phyloP scores from a whole-genome alignment of 768 basidiomycete genomes.

The Mycena venus region DNA sequence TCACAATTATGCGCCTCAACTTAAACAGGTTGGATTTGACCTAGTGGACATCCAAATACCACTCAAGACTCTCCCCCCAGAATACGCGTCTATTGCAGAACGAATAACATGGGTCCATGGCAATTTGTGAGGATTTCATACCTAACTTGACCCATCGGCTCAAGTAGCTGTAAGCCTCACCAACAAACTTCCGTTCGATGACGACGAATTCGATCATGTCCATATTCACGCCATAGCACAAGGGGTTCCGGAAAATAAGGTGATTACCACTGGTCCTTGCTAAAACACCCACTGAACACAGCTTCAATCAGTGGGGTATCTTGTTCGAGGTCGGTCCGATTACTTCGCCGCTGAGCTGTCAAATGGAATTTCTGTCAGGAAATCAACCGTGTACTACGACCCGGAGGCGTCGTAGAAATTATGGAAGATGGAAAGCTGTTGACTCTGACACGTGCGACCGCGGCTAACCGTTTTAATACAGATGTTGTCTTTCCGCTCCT shows the following conservation, averaged over 20 bases:
- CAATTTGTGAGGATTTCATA: conserved; percentile 70
- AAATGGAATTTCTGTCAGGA: conserved; percentile 60
- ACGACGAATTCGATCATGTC: conserved; percentile 88
- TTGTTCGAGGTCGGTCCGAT: conserved; percentile 69
- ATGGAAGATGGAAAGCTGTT: conserved; percentile 75
- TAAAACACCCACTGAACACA: conserved; percentile 10
- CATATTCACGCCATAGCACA: conserved; percentile 75
- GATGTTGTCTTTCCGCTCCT: conserved; percentile 83
- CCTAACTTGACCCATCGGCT: background rate
- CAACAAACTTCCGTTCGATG: conserved; percentile 83
- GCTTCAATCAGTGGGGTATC: conserved; percentile 68
- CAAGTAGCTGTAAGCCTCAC: conserved; percentile 65
- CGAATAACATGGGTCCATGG: conserved; percentile 83
- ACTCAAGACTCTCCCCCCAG: conserved; percentile 53
- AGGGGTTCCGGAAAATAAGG: conserved; percentile 84
- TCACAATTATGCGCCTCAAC: background rate
- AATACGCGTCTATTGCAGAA: conserved; percentile 60
- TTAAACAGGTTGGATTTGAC: conserved; percentile 79
- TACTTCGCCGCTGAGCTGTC: background rate
- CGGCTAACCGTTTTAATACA: conserved; percentile 39
- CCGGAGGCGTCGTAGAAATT: conserved; percentile 79
- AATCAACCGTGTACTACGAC: conserved; percentile 76
- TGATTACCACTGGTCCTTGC: conserved; percentile 35
- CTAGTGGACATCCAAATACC: conserved; percentile 82
- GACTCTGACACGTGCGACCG: background rate